A percentile compares a stretch with the other conserved stretches of the same genome.
phyloP scores from a whole-genome alignment of 2,329 filamentous ascomycete species.

The Dactylellina parvicollis region DNA sequence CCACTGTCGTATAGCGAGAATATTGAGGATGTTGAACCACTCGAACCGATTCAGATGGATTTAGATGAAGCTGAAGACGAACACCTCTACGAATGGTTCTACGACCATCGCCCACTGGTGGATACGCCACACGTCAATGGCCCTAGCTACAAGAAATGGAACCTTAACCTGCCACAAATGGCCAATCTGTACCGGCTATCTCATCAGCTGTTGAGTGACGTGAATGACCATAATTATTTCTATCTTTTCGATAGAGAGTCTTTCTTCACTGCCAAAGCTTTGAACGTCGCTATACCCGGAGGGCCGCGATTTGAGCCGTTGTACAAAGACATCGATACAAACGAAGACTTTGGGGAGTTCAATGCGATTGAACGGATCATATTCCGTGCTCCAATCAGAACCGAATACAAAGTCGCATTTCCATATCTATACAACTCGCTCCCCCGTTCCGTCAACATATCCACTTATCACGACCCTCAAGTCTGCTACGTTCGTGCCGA shows the following conservation, averaged over 20 bases:
- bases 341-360: constrained; percentile 99
- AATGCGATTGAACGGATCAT: constrained; percentile 99
- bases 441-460: constrained; percentile 89
- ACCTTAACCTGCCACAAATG: constrained; percentile 92
- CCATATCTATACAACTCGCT: constrained; percentile 97
- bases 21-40: constrained; percentile 95
- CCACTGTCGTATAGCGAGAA: constrained; percentile 98
- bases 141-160: constrained; percentile 96
- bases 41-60: constrained; percentile 98
- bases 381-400: constrained; percentile 92
- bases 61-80: constrained; percentile 92
- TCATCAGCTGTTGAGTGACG: constrained; percentile 86
- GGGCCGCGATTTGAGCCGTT: constrained; percentile 95
- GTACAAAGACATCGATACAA: constrained; percentile 98
- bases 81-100: constrained; percentile 95
- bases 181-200: constrained; percentile 92
- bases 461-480: constrained; percentile 94
- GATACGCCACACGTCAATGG: constrained; percentile 96
- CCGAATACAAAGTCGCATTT: constrained; percentile 93
- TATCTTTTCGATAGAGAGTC: constrained; percentile 96
- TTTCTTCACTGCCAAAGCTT: constrained; percentile 92
- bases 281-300: constrained; percentile 97
- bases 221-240: constrained; percentile 96
- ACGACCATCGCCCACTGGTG: constrained; percentile 87
- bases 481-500: constrained; percentile 89